Conservation (phyloP, 768 basidiomycete species). For the Rhodotorula babjevae region DNA sequence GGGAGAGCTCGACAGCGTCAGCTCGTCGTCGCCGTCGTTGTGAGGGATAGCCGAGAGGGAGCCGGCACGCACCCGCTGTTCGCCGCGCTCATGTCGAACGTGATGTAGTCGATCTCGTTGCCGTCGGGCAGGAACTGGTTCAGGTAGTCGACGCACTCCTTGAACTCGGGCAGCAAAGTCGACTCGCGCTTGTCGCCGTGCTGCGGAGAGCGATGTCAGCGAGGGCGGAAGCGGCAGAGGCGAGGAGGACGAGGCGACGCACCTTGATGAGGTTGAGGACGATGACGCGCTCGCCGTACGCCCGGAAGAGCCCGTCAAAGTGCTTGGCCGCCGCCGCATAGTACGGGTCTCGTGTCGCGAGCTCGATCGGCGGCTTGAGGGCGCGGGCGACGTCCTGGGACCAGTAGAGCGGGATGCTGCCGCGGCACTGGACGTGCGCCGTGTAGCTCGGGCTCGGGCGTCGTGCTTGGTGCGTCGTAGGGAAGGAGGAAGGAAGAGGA, state of each 20-base stretch:
- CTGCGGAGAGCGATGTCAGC: slow-evolving; percentile 32
- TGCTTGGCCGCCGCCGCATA: slow-evolving; percentile 87
- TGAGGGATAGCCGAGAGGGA: background rate
- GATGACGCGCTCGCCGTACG: slow-evolving; percentile 84
- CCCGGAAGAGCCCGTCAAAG: slow-evolving; percentile 81
- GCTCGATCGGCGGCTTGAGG: slow-evolving; percentile 96
- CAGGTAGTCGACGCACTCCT: slow-evolving; percentile 82
- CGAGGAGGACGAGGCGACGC: slow-evolving; percentile 51
- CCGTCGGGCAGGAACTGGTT: slow-evolving; percentile 87
- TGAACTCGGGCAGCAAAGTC: slow-evolving; percentile 83
- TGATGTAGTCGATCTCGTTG: slow-evolving; percentile 81
- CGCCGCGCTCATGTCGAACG: slow-evolving; percentile 94
- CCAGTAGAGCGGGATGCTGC: slow-evolving; percentile 95
- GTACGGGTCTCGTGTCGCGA: slow-evolving; percentile 90
- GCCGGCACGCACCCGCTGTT: slow-evolving; percentile 90
- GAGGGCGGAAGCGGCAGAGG: too few species aligned
- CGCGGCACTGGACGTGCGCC: slow-evolving; percentile 87
- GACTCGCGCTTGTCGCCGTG: slow-evolving; percentile 63
- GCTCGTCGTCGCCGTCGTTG: too few species aligned
- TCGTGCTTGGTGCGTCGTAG: background rate
- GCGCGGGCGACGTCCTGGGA: slow-evolving; percentile 79
- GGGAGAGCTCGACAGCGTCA: background rate
- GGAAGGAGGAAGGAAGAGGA: slow-evolving; percentile 46
- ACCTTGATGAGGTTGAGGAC: slow-evolving; percentile 93
- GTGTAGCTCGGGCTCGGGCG: slow-evolving; percentile 72